A percentile compares a stretch with the other conserved stretches of the same genome.
phyloP scores from a whole-genome alignment of 1,284 basidiomycete genomes.

The Cutaneotrichosporon sp. region DNA sequence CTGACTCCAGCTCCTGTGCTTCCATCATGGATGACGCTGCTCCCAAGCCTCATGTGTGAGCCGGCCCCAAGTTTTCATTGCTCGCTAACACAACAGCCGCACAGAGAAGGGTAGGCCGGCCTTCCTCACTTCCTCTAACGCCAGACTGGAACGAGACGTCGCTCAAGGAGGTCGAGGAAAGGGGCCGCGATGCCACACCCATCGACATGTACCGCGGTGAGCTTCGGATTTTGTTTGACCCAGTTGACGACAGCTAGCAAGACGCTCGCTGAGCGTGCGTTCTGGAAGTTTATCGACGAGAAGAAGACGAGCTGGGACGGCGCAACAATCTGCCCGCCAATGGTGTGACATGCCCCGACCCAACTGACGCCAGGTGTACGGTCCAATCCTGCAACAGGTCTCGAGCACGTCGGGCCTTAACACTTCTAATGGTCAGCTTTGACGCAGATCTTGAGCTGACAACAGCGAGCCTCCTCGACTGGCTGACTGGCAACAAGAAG shows the following conservation, averaged over 20 bases:
- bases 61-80: background rate
- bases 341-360: slow-evolving; percentile 47
- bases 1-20: slow-evolving; percentile 57
- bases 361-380: slow-evolving; percentile 39
- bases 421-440: slow-evolving; percentile 55
- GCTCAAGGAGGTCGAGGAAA: slow-evolving; percentile 58
- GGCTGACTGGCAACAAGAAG: slow-evolving; percentile 52
- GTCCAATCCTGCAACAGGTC: slow-evolving; percentile 60
- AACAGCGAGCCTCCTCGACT: slow-evolving; percentile 46
- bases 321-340: slow-evolving; percentile 59
- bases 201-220: slow-evolving; percentile 57
- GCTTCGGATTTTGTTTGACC: background rate
- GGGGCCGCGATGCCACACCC: slow-evolving; percentile 57
- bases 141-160: slow-evolving; percentile 65
- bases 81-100: slow-evolving; percentile 11
- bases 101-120: slow-evolving; percentile 14
- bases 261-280: slow-evolving; percentile 62
- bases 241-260: slow-evolving; percentile 54
- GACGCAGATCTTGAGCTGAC: slow-evolving; percentile 1
- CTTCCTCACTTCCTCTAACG: background rate
- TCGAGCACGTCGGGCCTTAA: slow-evolving; percentile 57
- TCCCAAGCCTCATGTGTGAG: slow-evolving; percentile 16
- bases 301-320: slow-evolving; percentile 62
- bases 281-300: slow-evolving; percentile 57
- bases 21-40: slow-evolving; percentile 55